Evolutionary conservation across 2,329 filamentous ascomycete genomes (phyloP).

Genomic region (Pseudogymnoascus sp.): DNA sequence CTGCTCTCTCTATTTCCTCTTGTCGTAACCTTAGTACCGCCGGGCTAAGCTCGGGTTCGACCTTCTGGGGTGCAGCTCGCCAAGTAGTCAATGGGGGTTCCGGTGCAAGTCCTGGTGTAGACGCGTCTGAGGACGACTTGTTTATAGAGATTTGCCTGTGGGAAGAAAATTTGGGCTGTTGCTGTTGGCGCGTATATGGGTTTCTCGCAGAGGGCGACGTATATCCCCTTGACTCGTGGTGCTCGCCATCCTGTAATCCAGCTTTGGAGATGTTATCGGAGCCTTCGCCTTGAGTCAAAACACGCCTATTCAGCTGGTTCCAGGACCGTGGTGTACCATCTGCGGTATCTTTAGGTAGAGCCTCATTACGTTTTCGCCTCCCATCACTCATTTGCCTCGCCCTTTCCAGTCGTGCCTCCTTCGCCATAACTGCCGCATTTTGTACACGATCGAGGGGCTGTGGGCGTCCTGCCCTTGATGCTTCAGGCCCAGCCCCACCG

Average conservation of each 20-base stretch:
- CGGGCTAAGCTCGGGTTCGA: background rate
- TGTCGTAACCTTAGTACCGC: background rate
- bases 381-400: background rate
- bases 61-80: background rate
- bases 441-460: background rate
- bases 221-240: background rate
- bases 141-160: background rate
- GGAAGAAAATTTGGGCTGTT: background rate
- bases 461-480: conserved; percentile 20
- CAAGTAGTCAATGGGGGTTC: background rate
- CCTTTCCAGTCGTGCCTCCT: background rate
- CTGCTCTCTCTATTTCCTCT: background rate
- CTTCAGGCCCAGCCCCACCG: conserved; percentile 21
- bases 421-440: background rate
- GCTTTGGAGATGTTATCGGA: background rate
- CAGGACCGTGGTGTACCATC: background rate
- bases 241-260: background rate
- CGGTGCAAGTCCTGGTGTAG: background rate
- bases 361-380: background rate
- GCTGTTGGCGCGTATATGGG: background rate
- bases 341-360: background rate
- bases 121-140: background rate
- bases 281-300: background rate
- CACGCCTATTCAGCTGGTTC: background rate
- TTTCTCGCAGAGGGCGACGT: background rate